Conservation (phyloP, 2,329 filamentous ascomycete genomes). For the Colletotrichum lupini region DNA sequence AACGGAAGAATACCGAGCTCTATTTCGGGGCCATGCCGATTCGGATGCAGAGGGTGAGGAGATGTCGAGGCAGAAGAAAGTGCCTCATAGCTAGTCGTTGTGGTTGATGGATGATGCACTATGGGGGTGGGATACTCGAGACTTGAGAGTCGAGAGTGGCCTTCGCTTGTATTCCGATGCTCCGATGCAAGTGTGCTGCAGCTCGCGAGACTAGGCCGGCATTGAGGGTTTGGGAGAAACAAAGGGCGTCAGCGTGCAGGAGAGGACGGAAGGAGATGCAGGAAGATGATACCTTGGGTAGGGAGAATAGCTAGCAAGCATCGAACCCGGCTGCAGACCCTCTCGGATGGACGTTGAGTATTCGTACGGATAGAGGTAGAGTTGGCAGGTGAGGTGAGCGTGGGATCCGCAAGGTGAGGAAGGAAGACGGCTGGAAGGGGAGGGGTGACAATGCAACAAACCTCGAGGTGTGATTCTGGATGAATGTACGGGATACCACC, state of each 20-base stretch:
- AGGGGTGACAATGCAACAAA: background rate
- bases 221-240: background rate
- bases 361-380: background rate
- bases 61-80: background rate
- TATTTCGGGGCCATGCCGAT: background rate
- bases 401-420: background rate
- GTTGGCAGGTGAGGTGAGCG: conserved; percentile 13
- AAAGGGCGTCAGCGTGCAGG: conserved; percentile 14
- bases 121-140: background rate
- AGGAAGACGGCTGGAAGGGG: background rate
- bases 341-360: background rate
- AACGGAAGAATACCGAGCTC: conserved; percentile 24
- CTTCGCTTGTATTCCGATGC: background rate
- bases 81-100: background rate
- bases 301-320: conserved; percentile 1
- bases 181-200: conserved; percentile 19
- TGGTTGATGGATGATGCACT: background rate
- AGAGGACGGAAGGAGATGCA: conserved; percentile 23
- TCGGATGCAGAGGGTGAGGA: background rate
- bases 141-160: background rate
- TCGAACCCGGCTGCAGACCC: background rate
- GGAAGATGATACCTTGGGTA: background rate
- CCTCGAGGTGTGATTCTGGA: background rate
- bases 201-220: conserved; percentile 18
- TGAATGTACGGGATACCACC: conserved; percentile 7